Base-by-base conservation (phyloP, 805 yeast species). In the Deakozyma indianensis region DNA sequence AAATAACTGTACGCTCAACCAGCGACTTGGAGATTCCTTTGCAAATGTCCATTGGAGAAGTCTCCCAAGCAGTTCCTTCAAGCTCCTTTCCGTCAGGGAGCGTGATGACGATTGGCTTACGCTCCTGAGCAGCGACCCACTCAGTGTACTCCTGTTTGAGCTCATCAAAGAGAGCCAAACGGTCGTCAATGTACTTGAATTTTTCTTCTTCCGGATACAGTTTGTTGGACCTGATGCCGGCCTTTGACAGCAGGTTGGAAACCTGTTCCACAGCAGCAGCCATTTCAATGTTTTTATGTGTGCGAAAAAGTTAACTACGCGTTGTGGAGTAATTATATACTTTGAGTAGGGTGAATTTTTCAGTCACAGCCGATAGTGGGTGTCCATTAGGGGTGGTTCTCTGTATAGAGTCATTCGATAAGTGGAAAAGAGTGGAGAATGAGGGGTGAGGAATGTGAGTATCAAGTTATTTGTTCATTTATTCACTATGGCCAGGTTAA, bases 1-100 rank as follows among this genome's bases (percentile, higher is more conserved):
- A 75, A 55, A 92, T 87, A 53, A 92, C 86, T 56, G 84, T 83
- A 67, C 86, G 81, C 53, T 92, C 97, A 43, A 79, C 71, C 60
- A 90, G 82, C 7, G 95, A 80, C 66, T 84, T 83, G 53, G 94
- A 86, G 56, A 90, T 87, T 47, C 64, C 78, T 55, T 71, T 73
- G 44, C 97, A 96, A 52, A 90, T 83, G 44, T 78, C 81, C 65
- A 84, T 64, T 41, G 98, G 98, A 23, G 87, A 69, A 43, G 97
- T 87, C 64, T 88, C 96, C 79, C 80, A 92, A 3, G 95, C 69
- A 23, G 74, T 74, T 50, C 85, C 98, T 54, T 74, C 80, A 62
- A 82, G 80, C 47, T 74, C 66, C 29, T 83, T 64, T 44, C 96
- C 97, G 61, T 82, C 84, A 40, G 45, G 38, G 64, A 90, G 71